Evolutionary conservation across 345 rosid species (phyloP).

Genomic region (Eucalyptus pumila): DNA sequence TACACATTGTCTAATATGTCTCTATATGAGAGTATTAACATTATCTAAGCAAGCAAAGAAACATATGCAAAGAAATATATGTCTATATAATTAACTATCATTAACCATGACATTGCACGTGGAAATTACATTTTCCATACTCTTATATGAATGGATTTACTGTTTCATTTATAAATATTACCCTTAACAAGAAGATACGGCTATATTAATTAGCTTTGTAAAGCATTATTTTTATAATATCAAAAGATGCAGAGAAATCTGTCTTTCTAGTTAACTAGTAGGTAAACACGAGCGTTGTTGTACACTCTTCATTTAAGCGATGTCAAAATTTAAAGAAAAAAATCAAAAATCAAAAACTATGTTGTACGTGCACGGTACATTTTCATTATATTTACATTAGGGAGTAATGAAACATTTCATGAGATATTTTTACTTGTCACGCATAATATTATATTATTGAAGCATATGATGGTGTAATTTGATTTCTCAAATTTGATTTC

Average conservation of each 20-base stretch:
- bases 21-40: neutral
- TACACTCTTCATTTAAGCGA: neutral
- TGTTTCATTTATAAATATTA: too few relatives aligned
- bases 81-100: neutral
- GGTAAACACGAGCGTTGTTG: neutral
- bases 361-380: neutral
- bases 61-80: neutral
- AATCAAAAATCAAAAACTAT: too few relatives aligned
- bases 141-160: neutral
- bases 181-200: too few relatives aligned
- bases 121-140: neutral
- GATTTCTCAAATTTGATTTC: neutral
- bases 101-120: neutral
- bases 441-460: neutral
- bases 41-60: neutral
- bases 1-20: neutral
- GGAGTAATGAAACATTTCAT: neutral
- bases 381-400: neutral
- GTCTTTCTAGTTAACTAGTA: too few relatives aligned
- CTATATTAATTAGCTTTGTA: too few relatives aligned
- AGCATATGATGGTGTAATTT: neutral
- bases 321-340: neutral
- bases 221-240: too few relatives aligned
- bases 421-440: neutral
- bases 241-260: too few relatives aligned